phyloP scores from a whole-genome alignment of 2,329 filamentous ascomycete genomes.

The Cladosporium sp. region DNA sequence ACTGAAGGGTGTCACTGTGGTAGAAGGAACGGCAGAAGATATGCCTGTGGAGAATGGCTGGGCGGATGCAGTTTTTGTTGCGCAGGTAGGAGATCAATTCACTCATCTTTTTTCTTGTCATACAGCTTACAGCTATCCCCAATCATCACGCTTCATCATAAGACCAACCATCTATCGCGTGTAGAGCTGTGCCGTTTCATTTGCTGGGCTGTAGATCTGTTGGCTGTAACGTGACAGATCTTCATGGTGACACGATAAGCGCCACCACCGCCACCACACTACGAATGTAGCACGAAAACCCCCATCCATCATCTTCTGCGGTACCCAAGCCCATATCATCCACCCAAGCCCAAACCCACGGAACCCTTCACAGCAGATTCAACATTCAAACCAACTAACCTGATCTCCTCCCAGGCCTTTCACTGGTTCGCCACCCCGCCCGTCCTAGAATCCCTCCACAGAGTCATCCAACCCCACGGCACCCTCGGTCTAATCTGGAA shows the following conservation, averaged over 20 bases:
- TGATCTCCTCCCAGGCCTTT: slow-evolving; percentile 30
- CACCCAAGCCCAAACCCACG: too few species aligned
- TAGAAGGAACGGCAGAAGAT: slow-evolving; percentile 55
- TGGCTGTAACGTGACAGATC: too few species aligned
- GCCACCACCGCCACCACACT: too few species aligned
- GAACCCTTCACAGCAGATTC: neutral
- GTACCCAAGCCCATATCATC: neutral
- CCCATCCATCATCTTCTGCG: too few species aligned
- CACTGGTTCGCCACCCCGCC: slow-evolving; percentile 63
- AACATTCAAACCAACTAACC: neutral
- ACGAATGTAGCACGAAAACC: too few species aligned
- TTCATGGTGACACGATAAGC: too few species aligned
- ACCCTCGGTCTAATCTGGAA: slow-evolving; percentile 67
- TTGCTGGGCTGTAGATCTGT: too few species aligned
- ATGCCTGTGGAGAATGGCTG: slow-evolving; percentile 55
- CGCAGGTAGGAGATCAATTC: slow-evolving; percentile 53
- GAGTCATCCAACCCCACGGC: slow-evolving; percentile 58
- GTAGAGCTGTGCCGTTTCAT: too few species aligned
- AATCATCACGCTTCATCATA: too few species aligned
- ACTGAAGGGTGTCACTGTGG: slow-evolving; percentile 51
- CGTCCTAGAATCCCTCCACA: slow-evolving; percentile 62
- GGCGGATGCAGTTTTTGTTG: slow-evolving; percentile 62
- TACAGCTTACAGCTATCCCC: too few species aligned
- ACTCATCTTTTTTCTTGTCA: slow-evolving; percentile 1
- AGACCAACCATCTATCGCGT: too few species aligned